These are phyloP conservation scores for Amaranthus palmeri DNA, from an alignment of 148 eudicot genomes.

Conservation along the genomic window DNA sequence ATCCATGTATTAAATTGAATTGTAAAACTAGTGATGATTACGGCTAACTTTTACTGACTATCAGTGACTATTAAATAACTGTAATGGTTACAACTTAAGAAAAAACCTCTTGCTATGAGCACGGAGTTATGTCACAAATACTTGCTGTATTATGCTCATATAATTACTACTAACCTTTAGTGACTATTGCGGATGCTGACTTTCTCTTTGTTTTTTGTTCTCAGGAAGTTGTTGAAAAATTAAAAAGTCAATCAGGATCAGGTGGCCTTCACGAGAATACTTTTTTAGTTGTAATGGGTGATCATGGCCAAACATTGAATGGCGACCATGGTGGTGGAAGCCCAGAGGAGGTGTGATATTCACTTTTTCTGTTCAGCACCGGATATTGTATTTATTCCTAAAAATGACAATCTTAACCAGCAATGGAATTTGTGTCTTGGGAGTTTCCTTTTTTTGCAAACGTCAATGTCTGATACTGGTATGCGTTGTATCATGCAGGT, in stretches of 20 bases:
- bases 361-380: conserved; percentile 12
- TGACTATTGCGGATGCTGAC: not conserved
- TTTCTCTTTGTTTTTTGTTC: conserved; percentile 2
- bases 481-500: conserved; percentile 48
- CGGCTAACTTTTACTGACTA: too few relatives aligned
- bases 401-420: not conserved
- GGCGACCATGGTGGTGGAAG: conserved; percentile 99
- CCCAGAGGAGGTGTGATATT: conserved; percentile 71
- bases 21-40: too few relatives aligned
- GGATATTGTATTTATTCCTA: conserved; percentile 5
- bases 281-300: conserved; percentile 95
- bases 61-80: too few relatives aligned
- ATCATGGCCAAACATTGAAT: conserved; percentile 96
- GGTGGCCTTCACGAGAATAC: conserved; percentile 91
- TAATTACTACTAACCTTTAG: conserved; percentile 7
- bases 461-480: conserved; percentile 5
- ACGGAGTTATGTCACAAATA: not conserved
- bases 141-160: conserved; percentile 1
- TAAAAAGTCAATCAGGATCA: conserved; percentile 69
- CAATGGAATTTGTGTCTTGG: not conserved
- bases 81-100: not conserved
- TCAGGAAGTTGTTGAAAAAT: conserved; percentile 66
- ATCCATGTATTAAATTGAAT: too few relatives aligned
- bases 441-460: not conserved
- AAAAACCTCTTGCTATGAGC: not conserved